Evolutionary conservation across 768 basidiomycete species (phyloP).

Genomic region (Termitomyces sp.): DNA sequence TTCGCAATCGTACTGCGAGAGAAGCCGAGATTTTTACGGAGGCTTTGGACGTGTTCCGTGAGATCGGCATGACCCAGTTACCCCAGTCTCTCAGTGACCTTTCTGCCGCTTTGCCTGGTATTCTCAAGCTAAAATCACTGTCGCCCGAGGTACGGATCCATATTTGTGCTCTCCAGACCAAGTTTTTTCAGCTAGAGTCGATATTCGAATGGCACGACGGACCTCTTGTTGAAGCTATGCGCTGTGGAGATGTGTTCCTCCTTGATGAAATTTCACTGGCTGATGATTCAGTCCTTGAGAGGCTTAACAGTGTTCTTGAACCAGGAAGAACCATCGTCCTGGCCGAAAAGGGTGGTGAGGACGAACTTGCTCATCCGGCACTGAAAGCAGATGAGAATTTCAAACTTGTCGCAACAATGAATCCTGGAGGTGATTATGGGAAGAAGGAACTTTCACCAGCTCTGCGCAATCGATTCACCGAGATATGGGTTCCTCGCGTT

Average conservation of each 20-base stretch:
- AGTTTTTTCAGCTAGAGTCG: conserved; percentile 49
- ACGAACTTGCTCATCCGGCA: conserved; percentile 57
- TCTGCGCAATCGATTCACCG: conserved; percentile 94
- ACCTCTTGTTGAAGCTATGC: conserved; percentile 93
- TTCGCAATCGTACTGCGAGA: conserved; percentile 63
- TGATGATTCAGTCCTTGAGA: conserved; percentile 96
- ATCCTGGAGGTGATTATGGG: conserved; percentile 97
- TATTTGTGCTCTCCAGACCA: conserved; percentile 37
- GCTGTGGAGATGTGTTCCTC: conserved; percentile 74
- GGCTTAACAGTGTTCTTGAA: conserved; percentile 96
- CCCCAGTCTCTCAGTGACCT: conserved; percentile 22
- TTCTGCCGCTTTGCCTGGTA: conserved; percentile 17
- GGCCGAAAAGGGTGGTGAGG: conserved; percentile 81
- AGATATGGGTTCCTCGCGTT: conserved; percentile 95
- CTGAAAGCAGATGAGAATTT: conserved; percentile 65
- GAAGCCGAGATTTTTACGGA: conserved; percentile 46
- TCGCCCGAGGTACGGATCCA: conserved; percentile 22
- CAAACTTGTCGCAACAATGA: conserved; percentile 96
- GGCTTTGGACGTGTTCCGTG: conserved; percentile 31
- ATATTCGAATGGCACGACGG: conserved; percentile 98
- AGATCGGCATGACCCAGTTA: conserved; percentile 28
- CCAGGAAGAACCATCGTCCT: conserved; percentile 82
- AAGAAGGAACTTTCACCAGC: conserved; percentile 99
- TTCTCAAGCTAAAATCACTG: conserved; percentile 22
- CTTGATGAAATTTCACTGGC: conserved; percentile 97